Evolutionary conservation across 345 rosid genomes (phyloP), one percentile per base, ranked within the genome.

Genomic region (Hypericum perforatum): DNA sequence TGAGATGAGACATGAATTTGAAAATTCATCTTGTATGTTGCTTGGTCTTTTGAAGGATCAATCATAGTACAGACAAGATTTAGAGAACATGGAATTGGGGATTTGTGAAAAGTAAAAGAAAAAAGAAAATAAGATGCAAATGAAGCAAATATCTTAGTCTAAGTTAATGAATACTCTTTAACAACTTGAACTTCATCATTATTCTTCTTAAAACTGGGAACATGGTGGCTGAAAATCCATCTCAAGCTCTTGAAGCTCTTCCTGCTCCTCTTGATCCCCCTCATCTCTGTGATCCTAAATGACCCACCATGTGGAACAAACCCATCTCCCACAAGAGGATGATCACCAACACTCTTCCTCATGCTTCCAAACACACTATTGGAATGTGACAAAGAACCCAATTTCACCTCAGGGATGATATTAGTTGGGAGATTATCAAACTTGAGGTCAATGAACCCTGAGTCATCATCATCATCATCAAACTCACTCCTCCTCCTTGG

Each of bases 161-260:
- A 22, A 22, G 32, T 4, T 22, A 22, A 4, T 22, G 1, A 22
- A 22, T 22, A 22, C 32, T 22, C 32, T 22, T 22, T 22, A 4
- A 22, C 32, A 1, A 22, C 32, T 4, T 22, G 32, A 22, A 22
- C 32, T 22, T 22, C 32, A 22, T 22, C 32, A 22, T 22, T 22
- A 9, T 62, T 72, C 70, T 65, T 61, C 41, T 66, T 42, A 71
- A 76, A 59, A 68, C 16, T 16, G 49, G 15, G 50, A 16, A n/a
- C 16, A 16, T 11, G 82, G 51, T 79, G 81, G 70, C 82, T 70
- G 77, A 92, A 88, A 16, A 88, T 80, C 98, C 98, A 88, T 45
- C 78, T 75, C 96, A 95, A 88, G 6, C 98, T 94, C 67, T 74
- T 88, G 75, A 92, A 88, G 68, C 94, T 92, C 49, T 60, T 85